phyloP scores from a whole-genome alignment of 768 basidiomycete species.

The Mrakia gelida region DNA sequence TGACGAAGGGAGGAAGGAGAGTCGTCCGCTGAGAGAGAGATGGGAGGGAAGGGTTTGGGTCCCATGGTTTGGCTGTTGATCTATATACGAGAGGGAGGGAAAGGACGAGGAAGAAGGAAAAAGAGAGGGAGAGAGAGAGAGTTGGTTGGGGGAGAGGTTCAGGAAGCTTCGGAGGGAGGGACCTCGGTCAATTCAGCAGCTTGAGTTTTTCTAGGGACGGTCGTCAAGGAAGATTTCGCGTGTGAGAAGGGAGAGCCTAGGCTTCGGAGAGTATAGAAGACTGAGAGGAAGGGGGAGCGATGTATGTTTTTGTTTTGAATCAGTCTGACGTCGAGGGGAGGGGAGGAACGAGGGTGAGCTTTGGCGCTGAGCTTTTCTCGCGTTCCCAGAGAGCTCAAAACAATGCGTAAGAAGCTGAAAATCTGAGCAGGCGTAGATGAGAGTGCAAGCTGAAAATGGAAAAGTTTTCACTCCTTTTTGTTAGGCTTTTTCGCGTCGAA shows the following conservation, averaged over 20 bases:
- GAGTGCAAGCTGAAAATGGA: too few species aligned
- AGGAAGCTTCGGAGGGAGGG: too few species aligned
- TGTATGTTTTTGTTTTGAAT: too few species aligned
- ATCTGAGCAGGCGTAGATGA: too few species aligned
- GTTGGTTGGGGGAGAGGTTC: neutral
- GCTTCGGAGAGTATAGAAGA: neutral
- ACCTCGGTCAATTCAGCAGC: too few species aligned
- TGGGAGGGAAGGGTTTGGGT: neutral
- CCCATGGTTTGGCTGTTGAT: neutral
- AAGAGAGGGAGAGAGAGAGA: neutral
- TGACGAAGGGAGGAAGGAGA: neutral
- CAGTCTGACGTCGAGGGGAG: neutral
- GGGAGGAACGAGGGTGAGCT: conserved; percentile 1
- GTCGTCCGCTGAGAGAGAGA: neutral
- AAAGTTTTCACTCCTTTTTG: too few species aligned
- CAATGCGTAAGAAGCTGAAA: too few species aligned
- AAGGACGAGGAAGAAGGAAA: neutral
- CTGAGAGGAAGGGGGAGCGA: too few species aligned
- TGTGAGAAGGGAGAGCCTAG: neutral
- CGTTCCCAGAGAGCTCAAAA: too few species aligned
- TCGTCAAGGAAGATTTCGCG: neutral
- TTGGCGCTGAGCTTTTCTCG: too few species aligned
- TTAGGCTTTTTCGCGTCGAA: too few species aligned
- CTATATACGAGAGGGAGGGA: neutral
- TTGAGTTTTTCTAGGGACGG: neutral